phyloP scores from a whole-genome alignment of 768 basidiomycete genomes.

The Rhodotorula paludigena region DNA sequence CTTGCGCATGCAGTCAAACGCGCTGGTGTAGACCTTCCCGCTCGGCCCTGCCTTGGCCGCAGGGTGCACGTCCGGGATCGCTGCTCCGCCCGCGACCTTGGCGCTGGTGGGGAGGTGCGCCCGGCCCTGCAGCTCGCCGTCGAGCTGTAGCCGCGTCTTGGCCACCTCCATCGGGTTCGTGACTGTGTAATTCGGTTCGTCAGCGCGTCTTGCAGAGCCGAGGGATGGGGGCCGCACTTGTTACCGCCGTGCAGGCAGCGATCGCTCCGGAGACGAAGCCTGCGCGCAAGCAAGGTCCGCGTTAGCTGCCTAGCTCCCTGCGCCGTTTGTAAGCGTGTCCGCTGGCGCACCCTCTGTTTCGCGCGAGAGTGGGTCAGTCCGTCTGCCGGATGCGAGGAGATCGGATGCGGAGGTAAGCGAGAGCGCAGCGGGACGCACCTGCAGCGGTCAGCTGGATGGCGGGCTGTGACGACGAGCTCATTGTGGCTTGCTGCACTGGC shows the following conservation, averaged over 20 bases:
- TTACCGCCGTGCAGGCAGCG: conserved; percentile 84
- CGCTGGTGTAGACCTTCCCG: conserved; percentile 76
- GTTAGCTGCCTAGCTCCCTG: background rate
- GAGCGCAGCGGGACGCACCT: conserved; percentile 4
- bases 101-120: conserved; percentile 5
- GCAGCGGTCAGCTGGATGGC: conserved; percentile 21
- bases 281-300: conserved; percentile 43
- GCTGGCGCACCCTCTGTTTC: conserved; percentile 14
- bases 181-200: conserved; percentile 53
- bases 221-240: conserved; percentile 1
- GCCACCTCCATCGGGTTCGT: conserved; percentile 55
- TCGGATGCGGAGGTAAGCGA: background rate
- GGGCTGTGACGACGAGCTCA: background rate
- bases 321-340: too few species aligned
- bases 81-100: background rate
- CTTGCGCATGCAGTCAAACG: conserved; percentile 66
- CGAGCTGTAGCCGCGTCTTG: conserved; percentile 91
- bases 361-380: background rate
- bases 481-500: background rate
- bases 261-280: conserved; percentile 83
- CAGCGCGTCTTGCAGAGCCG: too few species aligned
- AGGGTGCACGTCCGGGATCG: conserved; percentile 48
- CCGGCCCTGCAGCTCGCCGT: conserved; percentile 81
- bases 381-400: background rate
- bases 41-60: conserved; percentile 4